phyloP scores from a whole-genome alignment of 441 rosid species.

The Bocquillonia castaneifolia region DNA sequence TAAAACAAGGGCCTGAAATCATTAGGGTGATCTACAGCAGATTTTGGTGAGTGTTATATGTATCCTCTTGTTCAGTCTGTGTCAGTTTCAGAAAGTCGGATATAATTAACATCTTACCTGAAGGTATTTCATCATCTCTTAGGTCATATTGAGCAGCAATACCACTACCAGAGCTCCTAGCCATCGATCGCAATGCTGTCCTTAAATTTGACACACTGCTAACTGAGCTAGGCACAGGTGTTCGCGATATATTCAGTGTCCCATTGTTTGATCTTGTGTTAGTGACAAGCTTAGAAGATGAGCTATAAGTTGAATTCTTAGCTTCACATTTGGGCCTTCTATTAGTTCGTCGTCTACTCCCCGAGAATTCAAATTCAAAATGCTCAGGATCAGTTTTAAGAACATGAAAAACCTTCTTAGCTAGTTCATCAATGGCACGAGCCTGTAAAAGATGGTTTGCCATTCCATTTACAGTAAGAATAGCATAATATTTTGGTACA shows the following conservation, averaged over 20 bases:
- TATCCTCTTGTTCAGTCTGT: neutral
- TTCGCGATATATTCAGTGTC: slow-evolving; percentile 19
- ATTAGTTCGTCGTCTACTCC: slow-evolving; percentile 36
- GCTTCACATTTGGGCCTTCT: slow-evolving; percentile 35
- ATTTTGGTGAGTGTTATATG: neutral
- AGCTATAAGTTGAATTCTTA: slow-evolving; percentile 22
- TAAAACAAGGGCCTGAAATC: neutral
- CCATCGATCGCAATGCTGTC: slow-evolving; percentile 16
- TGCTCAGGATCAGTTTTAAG: slow-evolving; percentile 44
- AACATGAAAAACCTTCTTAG: slow-evolving; percentile 48
- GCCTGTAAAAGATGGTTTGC: slow-evolving; percentile 38
- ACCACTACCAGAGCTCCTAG: slow-evolving; percentile 7
- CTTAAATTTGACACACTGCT: slow-evolving; percentile 25
- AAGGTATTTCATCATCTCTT: slow-evolving; percentile 24
- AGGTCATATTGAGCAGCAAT: slow-evolving; percentile 11
- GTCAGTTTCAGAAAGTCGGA: slow-evolving; percentile 10
- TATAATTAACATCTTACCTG: slow-evolving; percentile 34
- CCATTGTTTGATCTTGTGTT: slow-evolving; percentile 21
- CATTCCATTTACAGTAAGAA: slow-evolving; percentile 15
- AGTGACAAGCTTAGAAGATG: slow-evolving; percentile 26
- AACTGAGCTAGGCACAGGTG: slow-evolving; percentile 14
- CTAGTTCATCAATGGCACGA: slow-evolving; percentile 51
- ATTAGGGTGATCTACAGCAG: neutral
- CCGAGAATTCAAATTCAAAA: slow-evolving; percentile 42
- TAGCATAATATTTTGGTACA: slow-evolving; percentile 11